Evolutionary conservation across 768 basidiomycete species (phyloP).

Genomic region (Suillus plorans): DNA sequence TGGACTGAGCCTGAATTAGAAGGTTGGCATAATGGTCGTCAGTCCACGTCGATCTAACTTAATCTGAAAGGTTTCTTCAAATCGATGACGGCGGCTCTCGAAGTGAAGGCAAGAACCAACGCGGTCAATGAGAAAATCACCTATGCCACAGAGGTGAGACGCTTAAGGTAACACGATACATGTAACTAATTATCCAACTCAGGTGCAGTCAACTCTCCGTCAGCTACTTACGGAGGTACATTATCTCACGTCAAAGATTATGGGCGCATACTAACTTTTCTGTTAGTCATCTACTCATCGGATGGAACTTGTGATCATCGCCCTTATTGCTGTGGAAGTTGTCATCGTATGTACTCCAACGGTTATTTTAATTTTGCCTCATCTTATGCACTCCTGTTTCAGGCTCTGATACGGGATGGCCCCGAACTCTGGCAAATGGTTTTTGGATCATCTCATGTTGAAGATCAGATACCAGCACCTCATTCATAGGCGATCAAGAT

Average conservation of each 20-base stretch:
- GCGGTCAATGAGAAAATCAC: slow-evolving; percentile 92
- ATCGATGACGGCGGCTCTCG: slow-evolving; percentile 79
- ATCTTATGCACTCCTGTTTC: slow-evolving; percentile 5
- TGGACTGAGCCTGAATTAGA: slow-evolving; percentile 94
- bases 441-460: slow-evolving; percentile 20
- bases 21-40: slow-evolving; percentile 39
- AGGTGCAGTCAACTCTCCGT: slow-evolving; percentile 85
- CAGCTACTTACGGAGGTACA: slow-evolving; percentile 82
- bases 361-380: background rate
- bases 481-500: background rate
- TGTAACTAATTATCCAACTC: slow-evolving; percentile 7
- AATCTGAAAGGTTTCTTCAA: slow-evolving; percentile 68
- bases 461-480: slow-evolving; percentile 6
- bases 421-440: slow-evolving; percentile 71
- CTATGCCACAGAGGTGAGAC: slow-evolving; percentile 75
- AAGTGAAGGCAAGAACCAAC: slow-evolving; percentile 78
- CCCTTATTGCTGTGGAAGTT: slow-evolving; percentile 93
- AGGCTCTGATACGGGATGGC: slow-evolving; percentile 78
- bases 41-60: background rate
- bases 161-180: background rate
- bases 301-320: slow-evolving; percentile 95
- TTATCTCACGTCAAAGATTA: background rate
- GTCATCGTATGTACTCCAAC: slow-evolving; percentile 61
- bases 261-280: slow-evolving; percentile 1
- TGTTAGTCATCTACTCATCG: slow-evolving; percentile 80